Base-by-base conservation (phyloP, 495 filamentous ascomycete genomes). In the Penicillium lividum region DNA sequence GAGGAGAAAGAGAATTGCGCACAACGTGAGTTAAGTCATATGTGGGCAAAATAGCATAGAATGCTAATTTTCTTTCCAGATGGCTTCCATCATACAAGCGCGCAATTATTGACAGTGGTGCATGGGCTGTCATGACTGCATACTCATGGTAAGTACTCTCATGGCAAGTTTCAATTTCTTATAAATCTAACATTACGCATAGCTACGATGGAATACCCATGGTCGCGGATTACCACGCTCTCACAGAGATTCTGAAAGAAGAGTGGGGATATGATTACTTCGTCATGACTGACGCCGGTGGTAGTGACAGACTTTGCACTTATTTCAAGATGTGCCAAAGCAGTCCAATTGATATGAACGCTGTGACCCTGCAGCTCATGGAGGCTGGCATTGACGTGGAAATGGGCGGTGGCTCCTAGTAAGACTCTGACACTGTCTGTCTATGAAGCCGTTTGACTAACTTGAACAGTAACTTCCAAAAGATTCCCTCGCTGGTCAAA, bases 201-300 rank as follows among this genome's bases (percentile, higher is more conserved):
- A 77, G 74, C 40, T 77, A 88, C 57, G 87, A 90, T 59, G 88
- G 86, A 34, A 74, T 89, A 22, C 86, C 87, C 0, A 73, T 81
- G 3, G 79, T 88, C 46, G 75, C 85, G 11, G 79, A 88, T 57
- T 77, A 82, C 56, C 82, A 86, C 53, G 73, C 80, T 5, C 75
- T 89, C 18, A 88, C 86, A 0, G 83, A 88, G 18, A 86, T 90
- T 33, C 77, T 89, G 7, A 76, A 86, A 44, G 76, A 78, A 3
- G 85, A 89, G 70, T 91, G 87, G 87, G 84, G 83, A 33, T 89
- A 84, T 59, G 80, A 89, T 56, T 89, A 86, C 66, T 82, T 75
- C 46, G 76, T 90, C 60, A 79, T 73, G 46, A 74, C 73, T 5
- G 83, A 86, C 62, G 86, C 87, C 4, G 86, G 87, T 45, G 87